Evolutionary conservation across 78 protist genomes (phyloP), one percentile per base, ranked within the genome.

Genomic region (Protostelium mycophagum): DNA sequence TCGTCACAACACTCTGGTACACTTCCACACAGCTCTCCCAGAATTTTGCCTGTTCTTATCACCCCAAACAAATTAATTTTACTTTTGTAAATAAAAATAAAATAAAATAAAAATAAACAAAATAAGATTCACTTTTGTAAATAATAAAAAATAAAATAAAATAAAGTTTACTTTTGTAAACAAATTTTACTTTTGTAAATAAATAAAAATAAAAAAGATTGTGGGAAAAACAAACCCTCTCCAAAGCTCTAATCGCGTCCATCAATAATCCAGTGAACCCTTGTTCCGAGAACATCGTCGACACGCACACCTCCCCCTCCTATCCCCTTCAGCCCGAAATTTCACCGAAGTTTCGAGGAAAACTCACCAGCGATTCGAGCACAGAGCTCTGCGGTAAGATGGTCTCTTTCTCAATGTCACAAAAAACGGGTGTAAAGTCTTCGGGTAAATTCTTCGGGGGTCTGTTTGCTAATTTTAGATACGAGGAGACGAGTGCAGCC

Each of bases 271-370:
- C 85, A 84, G 86, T 84, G 38, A 89, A 93, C 63, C 95, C 95
- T 35, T 39, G 34, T 1, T 89, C 92, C 0, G 92, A 89, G 86
- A 93, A 93, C 85, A 88, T 90, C 23, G 51, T 91, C 37, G 90
- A 28, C 83, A 87, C 87, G 63, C 95, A 93, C 28, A 93, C 83
- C 89, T 93, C 95, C 38, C 95, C 92, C 36, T 90, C 88, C 73
- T 51, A 16, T 16, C n/a, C n/a, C n/a, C 73, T 25, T 51, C 73
- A 5, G 16, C 73, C 31, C 16, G 5, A 5, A 51, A 51, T 51
- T 16, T 51, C 73, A 51, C 73, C n/a, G 73, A 5, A 5, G 73
- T 51, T 5, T 51, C 73, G 73, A 25, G n/a, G 31, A 51, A 51
- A 51, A 25, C 73, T 16, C 73, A 51, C 73, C 28, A 93, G 91